phyloP scores from a whole-genome alignment of 306 rosid species.

The Cicer judaicum region DNA sequence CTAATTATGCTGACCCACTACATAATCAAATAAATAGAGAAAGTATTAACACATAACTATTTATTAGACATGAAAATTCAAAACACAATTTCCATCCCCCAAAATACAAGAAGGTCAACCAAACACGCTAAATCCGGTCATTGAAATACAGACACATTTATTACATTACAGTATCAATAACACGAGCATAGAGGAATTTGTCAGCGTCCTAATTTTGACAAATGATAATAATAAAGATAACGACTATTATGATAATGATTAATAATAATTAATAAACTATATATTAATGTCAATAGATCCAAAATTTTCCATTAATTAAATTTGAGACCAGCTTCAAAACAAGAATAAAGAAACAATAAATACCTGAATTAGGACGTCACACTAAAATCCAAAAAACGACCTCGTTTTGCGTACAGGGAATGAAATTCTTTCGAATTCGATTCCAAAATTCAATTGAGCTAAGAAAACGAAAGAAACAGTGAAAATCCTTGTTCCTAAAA shows the following conservation, averaged over 20 bases:
- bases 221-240: neutral
- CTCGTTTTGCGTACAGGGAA: conserved; percentile 39
- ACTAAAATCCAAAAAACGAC: conserved; percentile 40
- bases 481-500: conserved; percentile 53
- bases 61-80: neutral
- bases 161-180: conserved; percentile 42
- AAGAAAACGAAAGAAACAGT: conserved; percentile 48
- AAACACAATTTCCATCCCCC: conserved; percentile 2
- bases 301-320: conserved; percentile 24
- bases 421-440: conserved; percentile 4
- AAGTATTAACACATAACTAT: conserved; percentile 26
- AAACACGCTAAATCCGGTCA: conserved; percentile 38
- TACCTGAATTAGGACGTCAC: conserved; percentile 54
- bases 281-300: conserved; percentile 37
- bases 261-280: conserved; percentile 18
- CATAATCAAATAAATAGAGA: conserved; percentile 41
- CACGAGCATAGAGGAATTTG: neutral
- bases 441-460: conserved; percentile 47
- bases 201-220: neutral
- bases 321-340: conserved; percentile 27
- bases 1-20: conserved; percentile 46
- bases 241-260: neutral
- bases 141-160: conserved; percentile 42
- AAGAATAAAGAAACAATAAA: conserved; percentile 11
- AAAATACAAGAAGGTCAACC: conserved; percentile 43